Base-by-base conservation (phyloP, 768 basidiomycete genomes). In the Kondoa subrosea region DNA sequence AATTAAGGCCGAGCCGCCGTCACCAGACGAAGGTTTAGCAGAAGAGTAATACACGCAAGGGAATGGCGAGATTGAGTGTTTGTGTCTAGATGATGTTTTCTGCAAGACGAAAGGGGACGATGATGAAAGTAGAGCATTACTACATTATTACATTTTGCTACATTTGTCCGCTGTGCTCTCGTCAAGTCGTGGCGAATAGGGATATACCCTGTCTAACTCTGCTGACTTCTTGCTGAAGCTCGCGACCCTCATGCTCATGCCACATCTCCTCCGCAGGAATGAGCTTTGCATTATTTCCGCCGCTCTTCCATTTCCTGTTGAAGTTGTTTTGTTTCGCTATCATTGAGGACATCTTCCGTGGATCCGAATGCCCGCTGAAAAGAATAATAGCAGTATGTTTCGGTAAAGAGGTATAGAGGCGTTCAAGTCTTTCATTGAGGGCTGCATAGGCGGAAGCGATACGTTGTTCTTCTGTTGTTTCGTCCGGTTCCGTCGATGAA, bases 341-440 rank as follows among this genome's bases (percentile, higher is more conserved):
- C 26, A 97, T 78, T 29, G 81, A 76, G 1, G 86, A 80, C 89
- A 93, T 91, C 4, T 76, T 79, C 0, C 89, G 83, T 0, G 92
- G 91, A 76, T 95, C 89, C 0, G 85, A 85, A 74, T 96, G 90
- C 0, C 92, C 91, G 0, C 87, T 88, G 74, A 95, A 85, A 50
- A 97, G 80, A 65, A 96, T 78, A 26, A 96, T 76, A 0, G 90
- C 91, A 0, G 91, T 89, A 26, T 85, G 83, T 1, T 85, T 76
- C 0, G 91, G 91, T 0, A 97, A 82, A 0, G 84, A 76, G 0
- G 81, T 78, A 73, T 92, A 85, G 0, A 96, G 78, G 1, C 78
- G 73, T 40, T 77, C 76, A 2, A 96, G 81, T 4, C 84, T 85
- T 0, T 74, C 73, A 76, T 92, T 82, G 40, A 95, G 80, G 0